Evolutionary conservation across 768 basidiomycete species (phyloP).

Genomic region (Collybia mongolica): DNA sequence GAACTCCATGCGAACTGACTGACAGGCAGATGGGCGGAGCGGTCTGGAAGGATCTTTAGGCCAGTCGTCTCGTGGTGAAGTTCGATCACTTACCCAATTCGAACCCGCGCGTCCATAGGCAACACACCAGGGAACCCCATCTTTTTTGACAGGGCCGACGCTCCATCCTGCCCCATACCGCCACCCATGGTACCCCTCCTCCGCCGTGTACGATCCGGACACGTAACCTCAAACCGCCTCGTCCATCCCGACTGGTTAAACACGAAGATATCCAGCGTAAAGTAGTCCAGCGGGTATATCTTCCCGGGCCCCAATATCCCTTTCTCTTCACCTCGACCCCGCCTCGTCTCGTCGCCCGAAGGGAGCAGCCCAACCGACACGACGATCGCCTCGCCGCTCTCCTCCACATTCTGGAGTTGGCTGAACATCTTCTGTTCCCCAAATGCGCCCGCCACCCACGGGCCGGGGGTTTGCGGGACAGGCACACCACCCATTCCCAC

Average conservation of each 20-base stretch:
- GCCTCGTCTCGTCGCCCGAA: conserved; percentile 15
- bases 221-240: conserved; percentile 74
- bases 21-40: conserved; percentile 76
- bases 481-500: conserved; percentile 28
- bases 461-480: conserved; percentile 55
- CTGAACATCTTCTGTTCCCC: conserved; percentile 34
- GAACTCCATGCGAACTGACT: conserved; percentile 85
- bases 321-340: not conserved
- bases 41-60: conserved; percentile 45
- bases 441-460: conserved; percentile 44
- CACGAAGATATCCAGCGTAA: conserved; percentile 84
- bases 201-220: conserved; percentile 53
- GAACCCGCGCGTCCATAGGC: conserved; percentile 74
- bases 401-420: conserved; percentile 27
- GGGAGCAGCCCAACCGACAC: conserved; percentile 64
- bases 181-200: conserved; percentile 34
- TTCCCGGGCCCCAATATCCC: conserved; percentile 32
- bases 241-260: conserved; percentile 80
- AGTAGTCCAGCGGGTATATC: conserved; percentile 73
- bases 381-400: conserved; percentile 57
- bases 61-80: not conserved
- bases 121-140: conserved; percentile 60
- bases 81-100: conserved; percentile 62
- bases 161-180: conserved; percentile 18
- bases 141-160: conserved; percentile 32